These are phyloP conservation scores for Hyaloscypha finlandica DNA, from an alignment of 495 filamentous ascomycete species.

Conservation along the genomic window DNA sequence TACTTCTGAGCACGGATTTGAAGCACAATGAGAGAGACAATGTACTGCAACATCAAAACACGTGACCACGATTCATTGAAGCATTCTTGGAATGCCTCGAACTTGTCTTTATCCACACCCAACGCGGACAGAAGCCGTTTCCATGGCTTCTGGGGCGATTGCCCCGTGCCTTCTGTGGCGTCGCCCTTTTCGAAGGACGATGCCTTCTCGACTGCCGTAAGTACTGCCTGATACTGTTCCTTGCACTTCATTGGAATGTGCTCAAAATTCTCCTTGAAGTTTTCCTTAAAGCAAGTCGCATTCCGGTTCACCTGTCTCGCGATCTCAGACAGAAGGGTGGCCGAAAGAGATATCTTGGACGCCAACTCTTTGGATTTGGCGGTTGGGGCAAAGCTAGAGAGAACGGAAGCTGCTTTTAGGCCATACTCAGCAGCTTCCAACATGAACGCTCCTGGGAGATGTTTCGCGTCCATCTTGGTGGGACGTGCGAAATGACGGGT, in stretches of 20 bases:
- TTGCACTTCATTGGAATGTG: background rate
- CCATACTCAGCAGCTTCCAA: conserved; percentile 6
- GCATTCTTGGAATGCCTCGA: background rate
- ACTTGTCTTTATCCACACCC: conserved; percentile 1
- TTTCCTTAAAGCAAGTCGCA: conserved; percentile 6
- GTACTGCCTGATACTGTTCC: background rate
- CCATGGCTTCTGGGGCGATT: background rate
- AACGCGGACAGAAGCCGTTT: background rate
- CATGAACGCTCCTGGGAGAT: background rate
- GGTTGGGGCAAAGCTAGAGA: background rate
- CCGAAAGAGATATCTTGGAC: conserved; percentile 5
- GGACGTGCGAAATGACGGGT: background rate
- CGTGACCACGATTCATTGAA: background rate
- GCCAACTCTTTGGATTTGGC: background rate
- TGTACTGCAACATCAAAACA: background rate
- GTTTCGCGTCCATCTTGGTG: background rate
- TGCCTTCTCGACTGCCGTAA: background rate
- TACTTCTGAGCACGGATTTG: conserved; percentile 10
- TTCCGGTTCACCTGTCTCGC: background rate
- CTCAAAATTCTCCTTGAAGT: conserved; percentile 2
- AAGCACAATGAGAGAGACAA: conserved; percentile 3
- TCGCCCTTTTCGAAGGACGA: conserved; percentile 2
- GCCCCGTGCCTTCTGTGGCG: background rate
- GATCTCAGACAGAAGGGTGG: background rate
- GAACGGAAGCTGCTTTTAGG: background rate